A percentile compares a stretch with the other conserved stretches of the same genome.
Evolutionary conservation across 1,284 basidiomycete species (phyloP).

Genomic region (Afroboletus lepidellus): DNA sequence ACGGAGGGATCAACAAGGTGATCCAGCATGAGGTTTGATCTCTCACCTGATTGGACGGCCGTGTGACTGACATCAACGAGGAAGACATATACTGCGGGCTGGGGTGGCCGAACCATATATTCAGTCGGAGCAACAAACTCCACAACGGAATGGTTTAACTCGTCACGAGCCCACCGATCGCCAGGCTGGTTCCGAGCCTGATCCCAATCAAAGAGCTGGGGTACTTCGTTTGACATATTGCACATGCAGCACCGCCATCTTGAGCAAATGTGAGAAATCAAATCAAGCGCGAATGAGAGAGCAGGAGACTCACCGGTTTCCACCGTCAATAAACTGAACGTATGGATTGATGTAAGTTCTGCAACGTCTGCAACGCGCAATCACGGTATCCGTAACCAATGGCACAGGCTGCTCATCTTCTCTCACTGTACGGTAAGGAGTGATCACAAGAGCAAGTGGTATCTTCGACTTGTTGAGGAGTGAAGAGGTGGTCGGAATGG

Average conservation of each 20-base stretch:
- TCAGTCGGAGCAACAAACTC: conserved; percentile 98
- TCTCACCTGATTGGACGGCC: conserved; percentile 80
- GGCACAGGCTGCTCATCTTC: conserved; percentile 81
- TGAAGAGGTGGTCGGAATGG: conserved; percentile 90
- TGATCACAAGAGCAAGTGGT: conserved; percentile 88
- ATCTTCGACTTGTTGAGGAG: conserved; percentile 92
- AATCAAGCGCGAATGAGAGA: not conserved
- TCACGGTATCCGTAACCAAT: conserved; percentile 90
- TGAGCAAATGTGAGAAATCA: conserved; percentile 7
- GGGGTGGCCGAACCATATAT: conserved; percentile 99
- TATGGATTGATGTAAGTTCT: conserved; percentile 99
- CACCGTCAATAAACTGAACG: conserved; percentile 97
- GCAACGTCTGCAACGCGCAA: conserved; percentile 96
- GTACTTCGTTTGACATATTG: conserved; percentile 97
- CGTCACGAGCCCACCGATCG: conserved; percentile 91
- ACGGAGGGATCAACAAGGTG: conserved; percentile 5
- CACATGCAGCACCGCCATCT: conserved; percentile 99
- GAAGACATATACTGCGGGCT: conserved; percentile 96
- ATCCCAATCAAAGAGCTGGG: conserved; percentile 99
- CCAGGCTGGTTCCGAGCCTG: conserved; percentile 91
- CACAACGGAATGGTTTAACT: conserved; percentile 91
- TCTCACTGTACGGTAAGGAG: conserved; percentile 85
- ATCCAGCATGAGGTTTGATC: not conserved
- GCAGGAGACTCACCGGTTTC: conserved; percentile 66
- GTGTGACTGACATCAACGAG: conserved; percentile 94